Base-by-base conservation (phyloP, 495 filamentous ascomycete species). In the Daldinia loculata region DNA sequence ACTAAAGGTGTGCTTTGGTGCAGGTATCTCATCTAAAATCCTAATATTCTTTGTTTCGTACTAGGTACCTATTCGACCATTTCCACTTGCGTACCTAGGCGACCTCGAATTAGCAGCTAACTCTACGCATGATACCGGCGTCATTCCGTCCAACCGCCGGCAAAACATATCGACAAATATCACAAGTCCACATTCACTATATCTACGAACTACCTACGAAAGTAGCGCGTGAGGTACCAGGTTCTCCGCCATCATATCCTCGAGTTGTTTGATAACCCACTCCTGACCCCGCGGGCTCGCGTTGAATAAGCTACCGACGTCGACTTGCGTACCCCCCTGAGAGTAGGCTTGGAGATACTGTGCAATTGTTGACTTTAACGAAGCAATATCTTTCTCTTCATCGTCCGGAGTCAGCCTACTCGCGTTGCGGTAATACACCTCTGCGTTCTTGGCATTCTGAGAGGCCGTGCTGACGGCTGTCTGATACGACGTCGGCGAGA, bases 361-460 rank as follows among this genome's bases (percentile, higher is more conserved):
- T 19, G 71, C 74, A 11, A 77, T 67, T 19, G 60, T 69, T 8
- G 60, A 67, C 48, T 72, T 77, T 32, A 76, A 56, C 6, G 56
- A 39, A 45, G 67, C 63, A n/a, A 66, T 26, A 4, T 51, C 57
- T 45, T 29, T 69, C 51, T 76, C 77, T 51, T 83, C 82, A 27
- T 82, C 81, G 36, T 80, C 78, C 48, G 78, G 75, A 51, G 81
- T 80, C 26, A 88, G 68, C 39, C 80, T 83, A 29, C 84, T 81
- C 11, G 88, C 88, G 41, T 88, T 87, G 51, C 86, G 83, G 71
- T 89, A 91, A 67, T 86, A 90, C 1, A 88, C 86, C 38, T 86
- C 85, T 3, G 89, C 88, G 67, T 90, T 89, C 39, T 82, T 82
- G 39, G 90, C 76, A 24, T 90, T 81, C 26, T 81, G 85, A 4